Conservation (phyloP, 306 rosid genomes). For the Adenanthera pavonina region DNA sequence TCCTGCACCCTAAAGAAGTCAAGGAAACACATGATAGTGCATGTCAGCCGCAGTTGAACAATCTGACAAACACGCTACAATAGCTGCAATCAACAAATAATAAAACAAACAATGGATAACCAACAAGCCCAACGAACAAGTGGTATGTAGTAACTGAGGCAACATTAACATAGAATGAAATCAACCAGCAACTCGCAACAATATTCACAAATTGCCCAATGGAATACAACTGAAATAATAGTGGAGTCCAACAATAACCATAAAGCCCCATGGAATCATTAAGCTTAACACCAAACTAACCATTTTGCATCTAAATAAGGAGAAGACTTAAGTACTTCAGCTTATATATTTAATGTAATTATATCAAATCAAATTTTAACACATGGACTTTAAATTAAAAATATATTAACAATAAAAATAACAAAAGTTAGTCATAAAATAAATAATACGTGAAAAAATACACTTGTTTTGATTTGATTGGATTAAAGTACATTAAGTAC, state of each 20-base stretch:
- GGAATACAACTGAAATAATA: not conserved
- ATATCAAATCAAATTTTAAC: no score
- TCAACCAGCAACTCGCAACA: not conserved
- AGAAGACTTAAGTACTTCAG: no score
- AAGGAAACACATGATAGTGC: slow-evolving; percentile 24
- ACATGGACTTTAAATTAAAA: no score
- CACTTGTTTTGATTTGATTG: no score
- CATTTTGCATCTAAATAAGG: not conserved
- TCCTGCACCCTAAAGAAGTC: slow-evolving; percentile 58
- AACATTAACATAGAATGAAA: not conserved
- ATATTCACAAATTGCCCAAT: not conserved
- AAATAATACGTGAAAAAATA: no score
- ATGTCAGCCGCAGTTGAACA: slow-evolving; percentile 5
- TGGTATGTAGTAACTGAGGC: not conserved
- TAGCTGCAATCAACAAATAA: no score
- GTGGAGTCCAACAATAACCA: not conserved
- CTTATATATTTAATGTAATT: no score
- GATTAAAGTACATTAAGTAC: no score
- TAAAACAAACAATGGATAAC: not conserved
- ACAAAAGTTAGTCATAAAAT: no score
- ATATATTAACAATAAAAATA: no score
- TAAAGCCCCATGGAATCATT: no score
- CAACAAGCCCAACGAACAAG: not conserved
- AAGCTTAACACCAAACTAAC: not conserved
- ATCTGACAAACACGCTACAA: not conserved